Conservation (phyloP, 148 eudicot species). For the Tetragonia tetragonoides region DNA sequence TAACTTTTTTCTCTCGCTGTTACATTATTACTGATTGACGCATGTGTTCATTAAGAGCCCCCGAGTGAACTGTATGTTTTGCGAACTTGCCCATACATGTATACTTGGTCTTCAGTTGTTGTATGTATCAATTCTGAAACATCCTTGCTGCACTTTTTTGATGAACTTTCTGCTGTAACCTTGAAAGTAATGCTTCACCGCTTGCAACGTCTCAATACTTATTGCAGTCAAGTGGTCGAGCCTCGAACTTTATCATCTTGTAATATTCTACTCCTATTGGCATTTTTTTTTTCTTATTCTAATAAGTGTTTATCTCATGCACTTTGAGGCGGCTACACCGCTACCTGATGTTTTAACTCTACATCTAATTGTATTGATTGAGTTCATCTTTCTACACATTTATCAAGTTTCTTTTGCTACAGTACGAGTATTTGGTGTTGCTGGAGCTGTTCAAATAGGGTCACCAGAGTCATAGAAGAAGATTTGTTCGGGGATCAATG, state of each 20-base stretch:
- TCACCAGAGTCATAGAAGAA: constrained; percentile 73
- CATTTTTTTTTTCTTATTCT: not conserved
- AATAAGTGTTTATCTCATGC: not conserved
- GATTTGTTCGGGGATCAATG: constrained; percentile 56
- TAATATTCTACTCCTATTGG: not conserved
- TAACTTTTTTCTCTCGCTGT: not conserved
- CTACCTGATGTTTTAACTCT: not conserved
- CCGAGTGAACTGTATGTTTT: not conserved
- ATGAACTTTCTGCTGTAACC: not conserved
- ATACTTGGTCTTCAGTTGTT: not conserved
- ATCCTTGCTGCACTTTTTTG: not conserved
- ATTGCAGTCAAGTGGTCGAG: not conserved
- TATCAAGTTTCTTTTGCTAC: constrained; percentile 5
- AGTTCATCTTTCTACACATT: no score
- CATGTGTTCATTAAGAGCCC: not conserved
- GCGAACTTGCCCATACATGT: not conserved
- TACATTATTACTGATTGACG: not conserved
- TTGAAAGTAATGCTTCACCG: not conserved
- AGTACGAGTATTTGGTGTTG: constrained; percentile 71
- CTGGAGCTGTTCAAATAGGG: constrained; percentile 82
- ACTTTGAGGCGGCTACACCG: no score
- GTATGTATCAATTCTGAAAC: not conserved
- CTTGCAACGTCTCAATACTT: not conserved
- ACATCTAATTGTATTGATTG: not conserved
- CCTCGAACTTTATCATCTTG: not conserved